Evolutionary conservation across 2,329 filamentous ascomycete genomes (phyloP).

Genomic region (Verticillium zaregamsianum): DNA sequence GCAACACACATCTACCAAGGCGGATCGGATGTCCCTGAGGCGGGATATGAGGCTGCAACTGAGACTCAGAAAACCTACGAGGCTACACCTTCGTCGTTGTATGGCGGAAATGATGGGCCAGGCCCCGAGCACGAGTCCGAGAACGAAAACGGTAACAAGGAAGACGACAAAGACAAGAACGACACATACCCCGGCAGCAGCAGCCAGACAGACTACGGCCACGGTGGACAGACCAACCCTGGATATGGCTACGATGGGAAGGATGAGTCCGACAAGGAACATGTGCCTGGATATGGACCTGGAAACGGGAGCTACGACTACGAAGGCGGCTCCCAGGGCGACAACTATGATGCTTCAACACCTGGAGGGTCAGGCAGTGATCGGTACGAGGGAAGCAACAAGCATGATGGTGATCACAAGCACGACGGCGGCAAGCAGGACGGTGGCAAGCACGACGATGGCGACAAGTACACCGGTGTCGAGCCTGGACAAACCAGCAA

Average conservation of each 20-base stretch:
- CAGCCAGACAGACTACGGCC: neutral
- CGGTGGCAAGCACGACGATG: neutral
- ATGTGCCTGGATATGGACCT: neutral
- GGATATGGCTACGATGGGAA: neutral
- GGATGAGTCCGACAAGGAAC: neutral
- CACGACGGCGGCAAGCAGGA: constrained; percentile 14
- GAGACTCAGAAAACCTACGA: neutral
- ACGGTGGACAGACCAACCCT: neutral
- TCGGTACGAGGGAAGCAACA: constrained; percentile 16
- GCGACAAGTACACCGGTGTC: neutral
- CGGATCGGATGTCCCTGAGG: neutral
- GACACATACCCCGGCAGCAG: neutral
- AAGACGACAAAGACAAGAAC: neutral
- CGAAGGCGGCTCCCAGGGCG: constrained; percentile 11
- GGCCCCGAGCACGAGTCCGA: neutral
- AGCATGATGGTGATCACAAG: constrained; percentile 9
- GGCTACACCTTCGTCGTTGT: neutral
- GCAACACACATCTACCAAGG: neutral
- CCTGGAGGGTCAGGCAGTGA: neutral
- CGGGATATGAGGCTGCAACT: neutral
- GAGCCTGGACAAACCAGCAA: neutral
- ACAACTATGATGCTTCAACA: constrained; percentile 11
- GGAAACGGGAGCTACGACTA: constrained; percentile 3
- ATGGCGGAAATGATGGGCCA: constrained; percentile 2
- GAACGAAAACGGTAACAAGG: neutral